These are phyloP conservation scores for barrel medic (Medicago truncatula) DNA, from an alignment of 306 rosid genomes.

Conservation along the genomic window MtrunA17r5.0-ANR NC_053048.1:12018001-12018500, in stretches of 20 bases:
- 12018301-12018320: constrained; percentile 83
- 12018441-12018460: constrained; percentile 64
- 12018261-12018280: constrained; percentile 81
- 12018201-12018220: too few relatives aligned
- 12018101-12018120: too few relatives aligned
- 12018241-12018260: constrained; percentile 65
- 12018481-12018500: constrained; percentile 65
- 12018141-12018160: too few relatives aligned
- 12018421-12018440: constrained; percentile 73
- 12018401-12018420: constrained; percentile 85
- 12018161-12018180: too few relatives aligned
- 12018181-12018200: too few relatives aligned
- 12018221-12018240: not conserved
- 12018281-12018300: constrained; percentile 83
- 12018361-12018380: constrained; percentile 53
- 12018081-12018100: too few relatives aligned
- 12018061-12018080: too few relatives aligned
- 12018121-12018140: too few relatives aligned
- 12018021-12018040: too few relatives aligned
- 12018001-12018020: not conserved
- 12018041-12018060: too few relatives aligned
- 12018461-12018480: constrained; percentile 72
- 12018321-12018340: constrained; percentile 60
- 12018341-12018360: constrained; percentile 77
- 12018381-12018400: constrained; percentile 96